phyloP scores from a whole-genome alignment of 2,329 filamentous ascomycete species.

The Niveomyces coronatus region DNA sequence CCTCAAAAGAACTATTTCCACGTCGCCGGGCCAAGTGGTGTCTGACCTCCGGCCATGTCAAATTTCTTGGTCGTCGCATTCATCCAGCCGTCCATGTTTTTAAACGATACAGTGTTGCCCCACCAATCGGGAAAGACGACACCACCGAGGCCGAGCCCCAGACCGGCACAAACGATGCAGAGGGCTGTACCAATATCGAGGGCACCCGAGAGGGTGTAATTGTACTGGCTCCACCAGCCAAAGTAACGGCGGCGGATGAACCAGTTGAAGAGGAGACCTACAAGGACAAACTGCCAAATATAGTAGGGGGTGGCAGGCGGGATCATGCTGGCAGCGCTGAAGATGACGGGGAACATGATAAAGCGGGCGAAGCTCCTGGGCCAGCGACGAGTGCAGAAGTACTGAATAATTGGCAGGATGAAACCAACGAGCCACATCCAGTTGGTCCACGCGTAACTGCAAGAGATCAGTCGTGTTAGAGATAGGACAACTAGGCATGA shows the following conservation, averaged over 20 bases:
- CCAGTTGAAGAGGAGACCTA: slow-evolving; percentile 46
- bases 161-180: slow-evolving; percentile 37
- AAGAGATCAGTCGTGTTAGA: too few species aligned
- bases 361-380: slow-evolving; percentile 37
- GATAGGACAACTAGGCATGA: too few species aligned
- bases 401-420: slow-evolving; percentile 37
- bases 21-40: slow-evolving; percentile 17
- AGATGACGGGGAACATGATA: slow-evolving; percentile 43
- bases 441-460: slow-evolving; percentile 40
- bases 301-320: slow-evolving; percentile 47
- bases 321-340: slow-evolving; percentile 38
- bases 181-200: slow-evolving; percentile 44
- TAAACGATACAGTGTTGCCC: slow-evolving; percentile 29
- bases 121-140: slow-evolving; percentile 37
- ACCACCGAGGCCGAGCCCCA: slow-evolving; percentile 33
- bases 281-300: slow-evolving; percentile 43
- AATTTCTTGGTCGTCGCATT: slow-evolving; percentile 19
- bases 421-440: slow-evolving; percentile 47
- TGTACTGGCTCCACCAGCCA: slow-evolving; percentile 48
- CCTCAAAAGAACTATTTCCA: slow-evolving; percentile 15
- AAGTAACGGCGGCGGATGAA: slow-evolving; percentile 37
- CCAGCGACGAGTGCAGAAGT: slow-evolving; percentile 35
- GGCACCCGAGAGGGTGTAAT: slow-evolving; percentile 45
- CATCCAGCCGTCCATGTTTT: slow-evolving; percentile 20
- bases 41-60: slow-evolving; percentile 16